Evolutionary conservation across 2,329 filamentous ascomycete species (phyloP).

Genomic region (Penicillium polonicum): DNA sequence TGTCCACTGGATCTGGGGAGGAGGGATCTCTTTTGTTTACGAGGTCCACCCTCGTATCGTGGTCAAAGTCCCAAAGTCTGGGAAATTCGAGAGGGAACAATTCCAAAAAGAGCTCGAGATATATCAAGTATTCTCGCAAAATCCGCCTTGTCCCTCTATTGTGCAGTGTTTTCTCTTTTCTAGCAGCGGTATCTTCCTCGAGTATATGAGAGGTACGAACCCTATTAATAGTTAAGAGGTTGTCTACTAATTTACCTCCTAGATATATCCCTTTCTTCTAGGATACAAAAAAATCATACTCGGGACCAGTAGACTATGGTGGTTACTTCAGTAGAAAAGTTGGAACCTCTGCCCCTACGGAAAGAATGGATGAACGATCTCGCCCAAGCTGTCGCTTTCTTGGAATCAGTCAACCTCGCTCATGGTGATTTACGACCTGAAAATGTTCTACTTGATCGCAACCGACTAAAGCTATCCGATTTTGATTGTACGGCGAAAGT

Average conservation of each 20-base stretch:
- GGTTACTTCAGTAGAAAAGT: constrained; percentile 27
- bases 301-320: constrained; percentile 20
- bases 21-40: constrained; percentile 30
- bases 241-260: constrained; percentile 12
- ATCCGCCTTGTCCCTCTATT: constrained; percentile 24
- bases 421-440: constrained; percentile 35
- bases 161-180: constrained; percentile 26
- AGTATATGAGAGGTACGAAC: constrained; percentile 30
- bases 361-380: constrained; percentile 36
- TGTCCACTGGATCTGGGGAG: constrained; percentile 26
- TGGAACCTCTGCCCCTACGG: constrained; percentile 28
- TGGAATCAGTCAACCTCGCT: constrained; percentile 34
- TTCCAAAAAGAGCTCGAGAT: constrained; percentile 28
- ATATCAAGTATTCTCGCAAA: constrained; percentile 22
- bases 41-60: constrained; percentile 3
- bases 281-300: constrained; percentile 27
- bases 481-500: constrained; percentile 32
- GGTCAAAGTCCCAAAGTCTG: too few species aligned
- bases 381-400: constrained; percentile 31
- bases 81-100: constrained; percentile 10
- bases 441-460: constrained; percentile 32
- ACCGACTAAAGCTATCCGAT: constrained; percentile 30
- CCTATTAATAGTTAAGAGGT: not conserved
- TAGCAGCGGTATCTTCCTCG: constrained; percentile 28
- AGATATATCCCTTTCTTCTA: constrained; percentile 24